Evolutionary conservation across 2,329 filamentous ascomycete genomes (phyloP), one percentile per base, ranked within the genome.

Genomic region (Colletotrichum truncatum): DNA sequence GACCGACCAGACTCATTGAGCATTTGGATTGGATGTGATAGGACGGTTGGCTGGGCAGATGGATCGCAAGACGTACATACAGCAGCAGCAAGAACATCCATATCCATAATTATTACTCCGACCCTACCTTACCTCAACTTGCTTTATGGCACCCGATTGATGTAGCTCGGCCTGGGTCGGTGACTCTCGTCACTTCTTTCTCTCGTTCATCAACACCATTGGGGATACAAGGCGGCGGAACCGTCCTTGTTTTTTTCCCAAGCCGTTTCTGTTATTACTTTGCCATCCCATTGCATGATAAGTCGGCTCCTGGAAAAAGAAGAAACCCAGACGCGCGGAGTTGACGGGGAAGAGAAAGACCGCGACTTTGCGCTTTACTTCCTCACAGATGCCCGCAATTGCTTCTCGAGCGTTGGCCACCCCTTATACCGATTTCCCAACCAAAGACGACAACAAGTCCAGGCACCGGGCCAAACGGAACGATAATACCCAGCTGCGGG

Each of bases 101-200:
- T 41, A 48, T 60, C 55, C 54, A 53, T 64, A 28, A 60, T 53
- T 52, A 23, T 26, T 64, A 25, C 39, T 60, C 46, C 46, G 38
- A 32, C 55, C 36, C 45, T 59, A 48, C 45, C 26, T 45, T 51
- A 28, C 53, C 53, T 58, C 26, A 25, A 48, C 54, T 28, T 58
- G 51, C 34, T 28, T 39, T 16, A 30, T 30, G 45, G 14, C 16
- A 12, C 26, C 45, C 16, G 14, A 30, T 16, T 16, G 26, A 48
- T 14, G 25, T 25, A 48, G 25, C 16, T 45, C 11, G 18, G 25
- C 10, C 23, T 34, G 45, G 28, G 11, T 28, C 18, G 12, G 43
- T 43, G 26, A 25, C 36, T 28, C 16, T 45, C 41, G 43, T 14
- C 32, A 25, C 41, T 48, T 46, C 28, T 23, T 41, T 57, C 32